A percentile compares a stretch with the other conserved stretches of the same genome.
Conservation (phyloP, 1,284 basidiomycete species). For the Naganishia albida region DNA sequence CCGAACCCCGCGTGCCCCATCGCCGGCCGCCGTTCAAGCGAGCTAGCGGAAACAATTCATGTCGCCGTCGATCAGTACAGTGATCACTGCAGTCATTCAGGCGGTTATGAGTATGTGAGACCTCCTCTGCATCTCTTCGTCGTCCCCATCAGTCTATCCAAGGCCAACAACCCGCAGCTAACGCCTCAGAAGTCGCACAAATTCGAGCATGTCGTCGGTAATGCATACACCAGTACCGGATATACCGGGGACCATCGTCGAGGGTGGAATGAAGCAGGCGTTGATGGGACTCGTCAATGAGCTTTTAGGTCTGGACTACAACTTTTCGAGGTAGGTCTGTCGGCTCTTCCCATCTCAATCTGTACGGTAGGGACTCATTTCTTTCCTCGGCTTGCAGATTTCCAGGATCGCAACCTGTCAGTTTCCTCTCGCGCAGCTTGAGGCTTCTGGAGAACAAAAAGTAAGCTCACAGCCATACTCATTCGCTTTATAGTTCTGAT, state of each 20-base stretch:
- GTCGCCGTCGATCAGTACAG: background rate
- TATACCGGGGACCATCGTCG: constrained; percentile 48
- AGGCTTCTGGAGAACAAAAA: constrained; percentile 77
- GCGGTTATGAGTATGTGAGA: background rate
- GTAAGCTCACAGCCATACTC: constrained; percentile 57
- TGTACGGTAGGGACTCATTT: background rate
- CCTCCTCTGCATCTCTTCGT: background rate
- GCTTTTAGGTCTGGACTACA: constrained; percentile 63
- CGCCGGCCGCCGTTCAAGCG: background rate
- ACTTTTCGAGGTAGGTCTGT: background rate
- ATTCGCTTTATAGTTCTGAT: background rate
- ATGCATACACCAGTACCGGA: constrained; percentile 45
- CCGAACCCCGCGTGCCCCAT: background rate
- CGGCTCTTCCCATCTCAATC: too few species aligned
- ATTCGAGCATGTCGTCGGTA: constrained; percentile 5
- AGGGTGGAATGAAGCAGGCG: constrained; percentile 62
- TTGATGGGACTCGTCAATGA: constrained; percentile 64
- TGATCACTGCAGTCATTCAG: background rate
- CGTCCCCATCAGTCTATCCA: background rate
- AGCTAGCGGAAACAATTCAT: background rate
- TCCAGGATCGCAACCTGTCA: constrained; percentile 90
- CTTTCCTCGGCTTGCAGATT: constrained; percentile 60
- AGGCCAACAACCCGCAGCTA: background rate
- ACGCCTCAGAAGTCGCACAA: too few species aligned
- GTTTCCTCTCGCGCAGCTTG: constrained; percentile 71